Evolutionary conservation across 129 eudicot species (phyloP).

Genomic region (Logfia minima): DNA sequence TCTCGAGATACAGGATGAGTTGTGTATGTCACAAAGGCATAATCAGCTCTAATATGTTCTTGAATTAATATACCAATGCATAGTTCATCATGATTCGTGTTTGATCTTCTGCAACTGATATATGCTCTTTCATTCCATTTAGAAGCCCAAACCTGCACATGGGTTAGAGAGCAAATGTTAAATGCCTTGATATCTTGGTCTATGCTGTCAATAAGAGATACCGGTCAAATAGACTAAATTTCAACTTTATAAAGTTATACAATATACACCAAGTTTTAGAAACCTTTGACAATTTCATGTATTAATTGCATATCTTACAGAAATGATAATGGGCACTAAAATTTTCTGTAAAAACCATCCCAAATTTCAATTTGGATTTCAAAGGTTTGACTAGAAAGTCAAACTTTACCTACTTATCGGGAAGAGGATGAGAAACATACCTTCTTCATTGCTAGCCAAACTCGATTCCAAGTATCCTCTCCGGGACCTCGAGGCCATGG

Average conservation of each 20-base stretch:
- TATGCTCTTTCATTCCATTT: constrained; percentile 56
- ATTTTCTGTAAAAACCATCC: constrained; percentile 10
- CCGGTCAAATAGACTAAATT: background rate
- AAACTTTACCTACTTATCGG: background rate
- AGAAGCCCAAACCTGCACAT: constrained; percentile 52
- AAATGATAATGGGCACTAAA: background rate
- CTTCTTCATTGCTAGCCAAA: constrained; percentile 50
- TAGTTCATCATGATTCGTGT: constrained; percentile 25
- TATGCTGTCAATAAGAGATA: background rate
- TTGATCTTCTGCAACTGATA: constrained; percentile 37
- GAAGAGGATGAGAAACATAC: constrained; percentile 16
- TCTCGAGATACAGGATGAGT: constrained; percentile 50
- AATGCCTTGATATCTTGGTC: background rate
- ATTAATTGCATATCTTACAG: background rate
- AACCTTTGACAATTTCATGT: background rate
- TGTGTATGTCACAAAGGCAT: constrained; percentile 52
- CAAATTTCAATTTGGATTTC: background rate
- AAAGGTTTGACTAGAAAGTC: constrained; percentile 10
- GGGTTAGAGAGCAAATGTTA: background rate
- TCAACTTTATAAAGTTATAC: background rate
- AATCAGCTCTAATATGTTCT: constrained; percentile 50
- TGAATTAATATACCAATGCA: constrained; percentile 49
- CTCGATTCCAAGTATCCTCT: constrained; percentile 43
- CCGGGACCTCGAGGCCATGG: constrained; percentile 48
- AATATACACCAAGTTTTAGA: background rate